These are phyloP conservation scores for Phycomyces blakesleeanus DNA, from an alignment of 192 early-diverging fungal genomes.

Conservation along the genomic window DNA sequence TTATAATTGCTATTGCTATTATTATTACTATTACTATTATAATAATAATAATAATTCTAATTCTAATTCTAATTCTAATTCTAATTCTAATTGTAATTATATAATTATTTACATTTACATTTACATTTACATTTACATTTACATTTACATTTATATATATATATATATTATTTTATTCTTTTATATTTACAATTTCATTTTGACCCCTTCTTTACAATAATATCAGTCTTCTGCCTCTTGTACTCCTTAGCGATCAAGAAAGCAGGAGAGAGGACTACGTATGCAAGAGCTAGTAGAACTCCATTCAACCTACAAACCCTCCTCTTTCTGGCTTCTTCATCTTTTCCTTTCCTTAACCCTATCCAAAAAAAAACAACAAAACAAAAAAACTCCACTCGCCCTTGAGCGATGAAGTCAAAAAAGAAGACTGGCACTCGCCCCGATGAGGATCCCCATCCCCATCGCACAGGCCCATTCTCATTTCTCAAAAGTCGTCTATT, in stretches of 20 bases:
- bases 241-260: not conserved
- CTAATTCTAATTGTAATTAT: too few species aligned
- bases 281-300: constrained; percentile 4
- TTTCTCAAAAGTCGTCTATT: constrained; percentile 18
- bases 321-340: constrained; percentile 1
- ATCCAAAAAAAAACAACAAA: too few species aligned
- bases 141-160: too few species aligned
- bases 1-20: too few species aligned
- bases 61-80: too few species aligned
- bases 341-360: not conserved
- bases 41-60: too few species aligned
- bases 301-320: not conserved
- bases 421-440: constrained; percentile 6
- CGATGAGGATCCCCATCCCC: not conserved
- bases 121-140: too few species aligned
- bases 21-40: too few species aligned
- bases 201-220: not conserved
- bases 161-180: not conserved
- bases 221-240: not conserved
- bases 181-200: not conserved
- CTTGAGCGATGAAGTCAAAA: constrained; percentile 18
- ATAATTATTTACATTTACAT: too few species aligned
- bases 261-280: not conserved
- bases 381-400: not conserved
- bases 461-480: constrained; percentile 13